Evolutionary conservation across 2,329 filamentous ascomycete species (phyloP), one percentile per base, ranked within the genome.

Genomic region (Periglandula ipomoeae): DNA sequence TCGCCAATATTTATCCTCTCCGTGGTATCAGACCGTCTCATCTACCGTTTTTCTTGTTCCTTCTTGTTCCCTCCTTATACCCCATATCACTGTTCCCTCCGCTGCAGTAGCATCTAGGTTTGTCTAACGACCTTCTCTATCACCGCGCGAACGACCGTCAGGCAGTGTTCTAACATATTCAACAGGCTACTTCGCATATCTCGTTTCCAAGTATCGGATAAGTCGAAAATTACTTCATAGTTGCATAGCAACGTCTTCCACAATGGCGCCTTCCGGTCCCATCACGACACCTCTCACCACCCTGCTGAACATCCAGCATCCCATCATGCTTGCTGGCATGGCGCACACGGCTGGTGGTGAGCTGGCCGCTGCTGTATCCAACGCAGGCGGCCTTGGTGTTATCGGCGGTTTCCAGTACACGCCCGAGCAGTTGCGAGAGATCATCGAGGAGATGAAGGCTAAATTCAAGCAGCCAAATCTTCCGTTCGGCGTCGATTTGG

Each of bases 321-420:
- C 91, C 37, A 84, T 97, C 65, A 73, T 96, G 56, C 86, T 96
- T 19, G 91, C 91, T 30, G 91, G 91, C 59, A 97, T 97, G 91
- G 90, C 91, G 2, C 81, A 86, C 53, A 87, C 87, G 9, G 90
- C 87, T 0, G 84, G 85, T 51, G 87, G 85, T 0, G 76, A 75
- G 17, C 82, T 95, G 42, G 89, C 88, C 7, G 89, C 89, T 3
- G 88, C 89, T 5, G 88, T 95, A 34, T 93, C 86, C 61, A 94
- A 94, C 63, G 87, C 89, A 1, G 89, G 89, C 53, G 89, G 89
- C 0, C 80, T 95, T 1, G 86, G 86, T 46, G 86, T 88, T 56
- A 83, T 87, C 50, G 79, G 85, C 27, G 80, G 82, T 34, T 80
- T 77, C 69, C 82, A 76, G 69, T 93, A 82, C 73, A 89, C 79